phyloP scores from a whole-genome alignment of 768 basidiomycete species.

The Thelephora aurantiotincta region DNA sequence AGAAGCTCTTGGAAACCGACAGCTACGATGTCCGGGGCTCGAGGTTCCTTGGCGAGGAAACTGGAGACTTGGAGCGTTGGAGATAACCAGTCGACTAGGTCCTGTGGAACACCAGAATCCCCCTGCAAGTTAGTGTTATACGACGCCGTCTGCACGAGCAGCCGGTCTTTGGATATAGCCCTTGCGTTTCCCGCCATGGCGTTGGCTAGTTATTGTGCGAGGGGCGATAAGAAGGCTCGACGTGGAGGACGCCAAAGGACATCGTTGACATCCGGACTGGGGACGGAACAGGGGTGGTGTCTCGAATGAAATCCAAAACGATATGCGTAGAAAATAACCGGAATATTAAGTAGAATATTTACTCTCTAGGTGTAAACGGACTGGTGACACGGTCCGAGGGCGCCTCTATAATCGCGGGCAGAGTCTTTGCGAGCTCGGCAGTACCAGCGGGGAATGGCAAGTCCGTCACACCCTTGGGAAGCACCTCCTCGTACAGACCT shows the following conservation, averaged over 20 bases:
- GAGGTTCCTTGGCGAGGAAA: conserved; percentile 47
- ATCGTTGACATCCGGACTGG: no score
- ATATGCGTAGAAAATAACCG: no score
- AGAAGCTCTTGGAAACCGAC: conserved; percentile 92
- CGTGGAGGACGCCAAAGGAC: no score
- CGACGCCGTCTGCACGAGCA: conserved; percentile 70
- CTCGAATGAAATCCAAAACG: no score
- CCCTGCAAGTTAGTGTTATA: conserved; percentile 91
- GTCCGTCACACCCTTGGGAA: conserved; percentile 71
- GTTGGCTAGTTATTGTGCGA: no score
- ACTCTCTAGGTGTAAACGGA: conserved; percentile 68
- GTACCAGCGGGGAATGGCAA: conserved; percentile 93
- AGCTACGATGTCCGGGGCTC: conserved; percentile 76
- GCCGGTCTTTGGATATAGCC: conserved; percentile 10
- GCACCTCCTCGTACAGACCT: conserved; percentile 59
- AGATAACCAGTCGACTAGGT: conserved; percentile 84
- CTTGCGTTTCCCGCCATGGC: neutral
- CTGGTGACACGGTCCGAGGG: conserved; percentile 55
- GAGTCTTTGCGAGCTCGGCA: conserved; percentile 48
- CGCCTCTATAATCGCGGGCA: conserved; percentile 55
- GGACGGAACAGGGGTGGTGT: no score
- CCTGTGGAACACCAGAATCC: conserved; percentile 56
- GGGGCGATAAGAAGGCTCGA: no score
- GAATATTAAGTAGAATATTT: conserved; percentile 8
- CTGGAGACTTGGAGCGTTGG: conserved; percentile 68